These are phyloP conservation scores for Cordyceps pruinosa DNA, from an alignment of 2,329 filamentous ascomycete species.

Conservation along the genomic window DNA sequence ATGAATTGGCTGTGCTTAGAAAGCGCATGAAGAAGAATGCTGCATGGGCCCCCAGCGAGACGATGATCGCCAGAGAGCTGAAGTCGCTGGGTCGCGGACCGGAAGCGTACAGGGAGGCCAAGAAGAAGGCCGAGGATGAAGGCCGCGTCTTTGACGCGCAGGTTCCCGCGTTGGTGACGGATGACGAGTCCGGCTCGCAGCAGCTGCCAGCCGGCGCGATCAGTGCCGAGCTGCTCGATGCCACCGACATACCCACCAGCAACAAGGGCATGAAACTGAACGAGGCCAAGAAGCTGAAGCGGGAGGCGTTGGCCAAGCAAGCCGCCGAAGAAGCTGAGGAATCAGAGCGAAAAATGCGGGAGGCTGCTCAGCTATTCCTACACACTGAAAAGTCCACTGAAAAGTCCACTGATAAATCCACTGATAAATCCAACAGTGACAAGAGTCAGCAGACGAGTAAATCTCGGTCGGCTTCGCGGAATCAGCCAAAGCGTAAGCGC, in stretches of 20 bases:
- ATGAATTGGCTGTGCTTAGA: slow-evolving; percentile 60
- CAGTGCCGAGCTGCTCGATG: slow-evolving; percentile 47
- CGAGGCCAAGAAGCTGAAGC: slow-evolving; percentile 68
- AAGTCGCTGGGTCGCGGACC: slow-evolving; percentile 62
- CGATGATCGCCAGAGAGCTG: slow-evolving; percentile 76
- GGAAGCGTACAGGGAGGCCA: slow-evolving; percentile 54
- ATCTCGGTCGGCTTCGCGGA: slow-evolving; percentile 25
- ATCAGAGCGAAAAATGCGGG: slow-evolving; percentile 46
- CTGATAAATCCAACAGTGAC: slow-evolving; percentile 21
- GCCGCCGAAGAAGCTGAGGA: slow-evolving; percentile 57
- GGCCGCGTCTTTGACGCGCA: slow-evolving; percentile 52
- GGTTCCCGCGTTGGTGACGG: slow-evolving; percentile 32
- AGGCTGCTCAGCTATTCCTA: slow-evolving; percentile 40
- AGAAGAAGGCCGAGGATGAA: slow-evolving; percentile 57
- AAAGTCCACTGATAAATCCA: slow-evolving; percentile 25
- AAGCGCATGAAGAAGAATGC: slow-evolving; percentile 92
- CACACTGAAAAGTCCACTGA: slow-evolving; percentile 21
- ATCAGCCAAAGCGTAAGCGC: slow-evolving; percentile 39
- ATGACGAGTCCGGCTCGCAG: slow-evolving; percentile 43
- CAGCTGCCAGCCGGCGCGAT: slow-evolving; percentile 55
- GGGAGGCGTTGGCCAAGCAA: slow-evolving; percentile 55
- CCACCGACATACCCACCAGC: slow-evolving; percentile 57
- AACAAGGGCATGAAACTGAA: slow-evolving; percentile 74
- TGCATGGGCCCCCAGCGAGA: slow-evolving; percentile 75
- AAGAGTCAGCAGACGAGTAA: slow-evolving; percentile 20